Evolutionary conservation across 805 yeast species (phyloP), one percentile per base, ranked within the genome.

Genomic region (Saccharomycopsis microspora): DNA sequence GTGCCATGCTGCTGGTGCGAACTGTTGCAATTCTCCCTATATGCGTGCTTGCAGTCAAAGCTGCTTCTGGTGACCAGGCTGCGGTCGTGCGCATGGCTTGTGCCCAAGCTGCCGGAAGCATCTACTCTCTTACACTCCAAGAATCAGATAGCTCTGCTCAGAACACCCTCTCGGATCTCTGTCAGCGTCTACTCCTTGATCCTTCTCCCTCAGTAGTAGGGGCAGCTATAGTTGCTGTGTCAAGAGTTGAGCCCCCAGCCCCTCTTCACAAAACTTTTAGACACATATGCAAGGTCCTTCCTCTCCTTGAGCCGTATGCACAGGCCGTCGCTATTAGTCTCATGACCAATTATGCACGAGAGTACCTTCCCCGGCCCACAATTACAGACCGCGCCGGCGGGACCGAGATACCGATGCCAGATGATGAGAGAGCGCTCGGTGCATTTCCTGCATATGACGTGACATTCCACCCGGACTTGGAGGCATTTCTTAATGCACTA

Each of bases 1-100:
- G 89, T 46, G 80, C 88, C 9, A 71, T 93, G 57, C 78, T 93
- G 1, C 89, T 90, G n/a, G 81, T 93, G 49, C 72, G 79, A 42
- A 85, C 90, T 19, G 76, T 85, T 1, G 85, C 90, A 5, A 81
- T 93, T 38, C 72, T 82, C 27, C 93, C 96, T 0, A 85, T 93
- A 42, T 70, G 88, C 10, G 60, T 82, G 4, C 69, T 88, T 39
- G 83, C 93, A 35, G 69, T 90, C 54, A 80, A 80, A 54, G 76
- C 85, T 57, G 71, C 83, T 5, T 64, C 75, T 3, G 63, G 72
- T 5, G 99, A 93, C 58, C 71, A 79, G 3, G 79, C 93, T 5
- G 79, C 95, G 0, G 59, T 73, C 10, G 98, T 93, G 3, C 72
- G 97, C 53, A 67, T 81, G 34, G 82, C 95, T 1, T 76, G 90